These are phyloP conservation scores for Tubosaeta sp. DNA, from an alignment of 768 basidiomycete genomes.

Conservation along the genomic window DNA sequence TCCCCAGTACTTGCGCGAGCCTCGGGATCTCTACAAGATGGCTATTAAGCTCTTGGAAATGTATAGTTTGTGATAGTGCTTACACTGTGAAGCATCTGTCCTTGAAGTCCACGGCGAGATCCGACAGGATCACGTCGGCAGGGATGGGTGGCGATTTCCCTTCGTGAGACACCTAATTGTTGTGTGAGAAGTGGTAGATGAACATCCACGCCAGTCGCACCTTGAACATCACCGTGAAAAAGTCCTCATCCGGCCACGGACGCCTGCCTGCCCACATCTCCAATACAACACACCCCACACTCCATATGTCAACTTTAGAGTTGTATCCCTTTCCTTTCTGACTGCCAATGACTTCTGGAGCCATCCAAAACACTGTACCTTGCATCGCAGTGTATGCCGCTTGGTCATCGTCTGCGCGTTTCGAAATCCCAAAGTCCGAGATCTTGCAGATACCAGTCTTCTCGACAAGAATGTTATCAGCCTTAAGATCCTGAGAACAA, in stretches of 20 bases:
- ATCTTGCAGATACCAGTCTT: constrained; percentile 92
- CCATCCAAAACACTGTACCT: constrained; percentile 99
- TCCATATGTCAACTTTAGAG: constrained; percentile 98
- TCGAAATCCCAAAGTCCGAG: constrained; percentile 98
- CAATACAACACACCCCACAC: constrained; percentile 94
- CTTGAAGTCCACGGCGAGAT: constrained; percentile 81
- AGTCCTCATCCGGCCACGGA: constrained; percentile 91
- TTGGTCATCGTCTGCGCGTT: constrained; percentile 84
- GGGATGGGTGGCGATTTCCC: constrained; percentile 89
- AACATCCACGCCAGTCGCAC: constrained; percentile 37
- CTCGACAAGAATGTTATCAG: constrained; percentile 97
- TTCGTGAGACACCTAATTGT: constrained; percentile 71
- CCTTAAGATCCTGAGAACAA: constrained; percentile 78
- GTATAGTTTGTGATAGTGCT: constrained; percentile 23
- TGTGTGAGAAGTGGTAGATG: neutral
- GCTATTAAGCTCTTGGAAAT: constrained; percentile 1
- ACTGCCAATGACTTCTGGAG: constrained; percentile 88
- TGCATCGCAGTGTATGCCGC: constrained; percentile 90
- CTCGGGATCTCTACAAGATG: constrained; percentile 62
- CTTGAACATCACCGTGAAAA: constrained; percentile 92
- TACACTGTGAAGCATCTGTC: constrained; percentile 86
- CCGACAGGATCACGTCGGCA: constrained; percentile 69
- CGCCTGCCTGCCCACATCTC: constrained; percentile 99
- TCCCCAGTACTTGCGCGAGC: constrained; percentile 78
- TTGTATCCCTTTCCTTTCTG: constrained; percentile 84